These are phyloP conservation scores for Saturnispora bothae DNA, from an alignment of 805 yeast species.

Conservation along the genomic window DNA sequence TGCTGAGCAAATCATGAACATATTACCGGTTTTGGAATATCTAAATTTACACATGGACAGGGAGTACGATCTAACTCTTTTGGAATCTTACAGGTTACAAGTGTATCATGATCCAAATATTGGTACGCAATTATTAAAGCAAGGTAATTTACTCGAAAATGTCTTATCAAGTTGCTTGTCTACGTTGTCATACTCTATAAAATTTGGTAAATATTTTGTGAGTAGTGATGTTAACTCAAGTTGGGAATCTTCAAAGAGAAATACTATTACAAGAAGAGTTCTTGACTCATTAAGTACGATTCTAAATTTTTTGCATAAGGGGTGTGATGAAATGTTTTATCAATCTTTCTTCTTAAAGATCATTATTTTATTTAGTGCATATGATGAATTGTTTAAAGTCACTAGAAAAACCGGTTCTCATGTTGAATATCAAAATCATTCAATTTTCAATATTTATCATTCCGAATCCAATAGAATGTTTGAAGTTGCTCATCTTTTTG, in stretches of 20 bases:
- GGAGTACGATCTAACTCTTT: slow-evolving; percentile 33
- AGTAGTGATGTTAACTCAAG: neutral
- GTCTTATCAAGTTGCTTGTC: slow-evolving; percentile 29
- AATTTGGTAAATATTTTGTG: slow-evolving; percentile 10
- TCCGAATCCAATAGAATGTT: slow-evolving; percentile 25
- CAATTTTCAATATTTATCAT: slow-evolving; percentile 39
- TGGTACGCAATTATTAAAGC: slow-evolving; percentile 31
- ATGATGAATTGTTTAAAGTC: slow-evolving; percentile 49
- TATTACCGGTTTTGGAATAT: slow-evolving; percentile 41
- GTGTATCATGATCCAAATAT: slow-evolving; percentile 24
- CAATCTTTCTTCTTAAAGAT: slow-evolving; percentile 28
- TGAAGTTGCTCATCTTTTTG: slow-evolving; percentile 18
- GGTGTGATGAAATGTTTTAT: slow-evolving; percentile 15
- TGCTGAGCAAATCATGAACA: slow-evolving; percentile 41
- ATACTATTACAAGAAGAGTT: slow-evolving; percentile 5
- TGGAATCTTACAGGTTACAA: slow-evolving; percentile 24
- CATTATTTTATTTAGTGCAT: slow-evolving; percentile 38
- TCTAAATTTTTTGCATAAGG: slow-evolving; percentile 20
- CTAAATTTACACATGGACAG: slow-evolving; percentile 37
- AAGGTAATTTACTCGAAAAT: slow-evolving; percentile 30
- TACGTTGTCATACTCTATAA: slow-evolving; percentile 2
- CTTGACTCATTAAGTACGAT: slow-evolving; percentile 17
- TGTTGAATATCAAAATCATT: slow-evolving; percentile 43
- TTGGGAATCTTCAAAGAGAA: slow-evolving; percentile 12
- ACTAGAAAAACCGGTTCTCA: slow-evolving; percentile 58